Conservation (phyloP, 768 basidiomycete genomes). For the Cyclocybe aegerita region DNA sequence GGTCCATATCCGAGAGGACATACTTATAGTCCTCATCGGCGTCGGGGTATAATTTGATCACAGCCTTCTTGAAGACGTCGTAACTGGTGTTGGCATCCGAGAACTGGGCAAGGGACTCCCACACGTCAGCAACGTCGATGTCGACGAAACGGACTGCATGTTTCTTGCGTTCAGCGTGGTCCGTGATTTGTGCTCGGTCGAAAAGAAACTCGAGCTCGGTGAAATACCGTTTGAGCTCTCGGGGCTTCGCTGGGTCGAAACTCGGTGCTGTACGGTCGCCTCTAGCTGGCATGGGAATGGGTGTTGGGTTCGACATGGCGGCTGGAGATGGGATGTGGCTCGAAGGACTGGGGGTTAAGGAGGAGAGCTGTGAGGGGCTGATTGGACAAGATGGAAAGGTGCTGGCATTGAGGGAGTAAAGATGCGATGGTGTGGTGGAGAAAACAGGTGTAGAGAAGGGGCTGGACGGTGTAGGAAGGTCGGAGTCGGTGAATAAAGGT, state of each 20-base stretch:
- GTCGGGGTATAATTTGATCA: conserved; percentile 8
- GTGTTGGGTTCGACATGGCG: not conserved
- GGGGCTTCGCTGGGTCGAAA: not conserved
- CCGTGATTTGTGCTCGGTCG: not conserved
- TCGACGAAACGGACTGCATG: not conserved
- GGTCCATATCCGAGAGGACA: conserved; percentile 5
- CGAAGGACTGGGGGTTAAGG: not conserved
- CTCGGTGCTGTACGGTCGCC: not conserved
- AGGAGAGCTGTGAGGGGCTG: not conserved
- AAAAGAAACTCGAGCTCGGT: not conserved
- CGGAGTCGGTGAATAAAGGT: not conserved
- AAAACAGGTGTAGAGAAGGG: not conserved
- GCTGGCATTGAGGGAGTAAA: too few species aligned
- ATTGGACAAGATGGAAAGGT: too few species aligned
- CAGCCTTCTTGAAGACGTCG: conserved; percentile 6
- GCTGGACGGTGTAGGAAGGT: not conserved
- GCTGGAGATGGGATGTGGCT: not conserved
- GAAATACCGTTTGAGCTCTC: not conserved
- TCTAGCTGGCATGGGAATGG: conserved; percentile 10
- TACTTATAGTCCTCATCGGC: conserved; percentile 4
- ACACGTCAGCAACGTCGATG: not conserved
- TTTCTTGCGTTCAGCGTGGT: not conserved
- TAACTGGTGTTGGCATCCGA: not conserved
- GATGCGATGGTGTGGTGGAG: too few species aligned
- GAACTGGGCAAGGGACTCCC: not conserved